Evolutionary conservation across 257 asterid genomes (phyloP), one percentile per base, ranked within the genome.

Genomic region (Scutellaria minor): DNA sequence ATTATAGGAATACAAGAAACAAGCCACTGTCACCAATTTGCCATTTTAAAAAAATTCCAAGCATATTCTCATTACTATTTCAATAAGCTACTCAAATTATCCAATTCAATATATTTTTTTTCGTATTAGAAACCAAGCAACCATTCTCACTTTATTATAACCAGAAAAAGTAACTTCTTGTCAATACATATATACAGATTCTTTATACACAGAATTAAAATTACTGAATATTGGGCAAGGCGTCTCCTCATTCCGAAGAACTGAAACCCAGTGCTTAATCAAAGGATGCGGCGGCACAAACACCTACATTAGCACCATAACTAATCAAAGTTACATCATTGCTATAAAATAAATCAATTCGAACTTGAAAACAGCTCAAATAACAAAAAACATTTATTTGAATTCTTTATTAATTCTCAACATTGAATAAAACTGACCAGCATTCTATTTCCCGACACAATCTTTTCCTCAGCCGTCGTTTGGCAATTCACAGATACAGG

Each of bases 281-380:
- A 92, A 80, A 62, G 98, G 96, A 81, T 95, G 99, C 14, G 95
- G 97, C 58, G 99, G 99, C 59, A 95, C 99, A 82, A 84, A 92
- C 53, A 92, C 96, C 99, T 95, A 67, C 51, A 46, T 22, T 71
- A 40, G 47, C 59, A 62, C 27, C 75, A 56, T 47, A 58, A 20
- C 8, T 52, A 69, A 72, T 14, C 12, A 41, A 54, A 24, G 27
- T 24, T 24, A 24, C 27, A 24, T 24, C 27, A 24, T 24, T 24
- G 27, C 27, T 24, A 24, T 24, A 24, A 24, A 24, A 24, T 24
- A 24, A 24, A 24, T 24, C 27, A 24, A 24, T 24, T 24, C 27
- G 27, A 24, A 1, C 27, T 24, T 24, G 27, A 24, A 24, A 24
- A 24, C 27, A 24, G 27, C 20, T 20, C 63, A 73, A 69, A 58